Percentiles rank a stretch among this genome's conserved stretches.
phyloP scores from a whole-genome alignment of 2,329 filamentous ascomycete genomes.

The Sordariomycetes sp. region DNA sequence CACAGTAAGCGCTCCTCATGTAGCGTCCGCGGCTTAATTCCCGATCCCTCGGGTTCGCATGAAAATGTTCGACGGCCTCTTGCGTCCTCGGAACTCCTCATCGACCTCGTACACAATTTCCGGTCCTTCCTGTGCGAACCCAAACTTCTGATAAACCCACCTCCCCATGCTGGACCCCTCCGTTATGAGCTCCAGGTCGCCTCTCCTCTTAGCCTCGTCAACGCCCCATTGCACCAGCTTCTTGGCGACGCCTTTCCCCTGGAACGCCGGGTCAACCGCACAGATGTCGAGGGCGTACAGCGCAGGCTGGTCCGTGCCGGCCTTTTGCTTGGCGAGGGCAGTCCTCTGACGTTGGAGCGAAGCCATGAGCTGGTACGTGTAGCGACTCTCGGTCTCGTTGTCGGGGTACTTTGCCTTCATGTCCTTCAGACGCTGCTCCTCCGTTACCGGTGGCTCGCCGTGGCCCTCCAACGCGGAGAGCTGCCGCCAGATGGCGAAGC shows the following conservation, averaged over 20 bases:
- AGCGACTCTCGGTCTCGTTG: conserved; percentile 34
- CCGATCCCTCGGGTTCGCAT: no score
- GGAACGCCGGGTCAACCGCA: conserved; percentile 42
- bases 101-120: conserved; percentile 35
- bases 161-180: conserved; percentile 41
- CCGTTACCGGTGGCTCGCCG: conserved; percentile 27
- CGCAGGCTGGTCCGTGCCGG: conserved; percentile 25
- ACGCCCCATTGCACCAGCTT: conserved; percentile 38
- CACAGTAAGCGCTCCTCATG: no score
- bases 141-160: conserved; percentile 32
- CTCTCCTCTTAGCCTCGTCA: conserved; percentile 27
- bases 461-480: conserved; percentile 36
- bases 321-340: conserved; percentile 30
- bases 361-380: conserved; percentile 29
- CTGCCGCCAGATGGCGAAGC: conserved; percentile 47
- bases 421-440: not conserved
- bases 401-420: conserved; percentile 22
- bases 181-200: conserved; percentile 29
- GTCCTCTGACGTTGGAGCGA: conserved; percentile 34
- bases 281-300: conserved; percentile 41
- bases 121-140: conserved; percentile 25
- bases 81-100: conserved; percentile 25
- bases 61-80: conserved; percentile 34
- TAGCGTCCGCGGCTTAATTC: no score
- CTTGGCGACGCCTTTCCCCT: conserved; percentile 36